Base-by-base conservation (phyloP, 768 basidiomycete species). In the Termitomyces titanicus region DNA sequence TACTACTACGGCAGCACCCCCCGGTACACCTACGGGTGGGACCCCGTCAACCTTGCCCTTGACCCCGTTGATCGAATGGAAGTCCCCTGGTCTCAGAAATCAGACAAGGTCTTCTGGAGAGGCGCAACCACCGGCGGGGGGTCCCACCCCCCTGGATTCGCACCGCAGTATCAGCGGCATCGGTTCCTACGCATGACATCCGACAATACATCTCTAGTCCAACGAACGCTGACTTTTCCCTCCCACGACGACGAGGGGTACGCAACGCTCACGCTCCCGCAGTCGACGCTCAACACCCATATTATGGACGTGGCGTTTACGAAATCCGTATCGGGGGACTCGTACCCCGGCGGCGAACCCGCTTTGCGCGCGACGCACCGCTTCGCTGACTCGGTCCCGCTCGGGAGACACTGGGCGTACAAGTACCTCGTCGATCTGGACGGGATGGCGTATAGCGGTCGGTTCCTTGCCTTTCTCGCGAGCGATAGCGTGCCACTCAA, bases 51-150 rank as follows among this genome's bases (percentile, higher is more conserved):
- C 56, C 72, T 85, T 60, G 80, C 87, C 56, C 73, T 88, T 58
- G 85, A 86, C 61, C 85, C 85, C 7, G 80, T 89, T 3, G 96
- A 98, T 61, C 77, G 84, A 51, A 89, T 92, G 86, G 95, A 98
- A 64, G 68, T 83, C 0, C 82, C 89, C 1, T 99, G 96, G 96
- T 88, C 91, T 51, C 73, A 86, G 57, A 98, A 98, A 74, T 72
- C 75, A n/a, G 82, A 93, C 66, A 83, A 82, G 65, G 81, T 98
- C 39, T 95, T 95, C 69, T 99, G 96, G 93, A 76, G 97, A 43
- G 97, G 97, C 11, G 93, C 94, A 2, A 96, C 93, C 0, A 98
- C 96, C 0, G 97, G 97, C 53, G 95, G 95, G 1, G 94, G 94
- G 29, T 90, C 80, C 58, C 86, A 86, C 37, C 94, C 94, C 1